A percentile compares a stretch with the other conserved stretches of the same genome.
Conservation (phyloP, 345 rosid genomes). For the Camelina sativa region DNA sequence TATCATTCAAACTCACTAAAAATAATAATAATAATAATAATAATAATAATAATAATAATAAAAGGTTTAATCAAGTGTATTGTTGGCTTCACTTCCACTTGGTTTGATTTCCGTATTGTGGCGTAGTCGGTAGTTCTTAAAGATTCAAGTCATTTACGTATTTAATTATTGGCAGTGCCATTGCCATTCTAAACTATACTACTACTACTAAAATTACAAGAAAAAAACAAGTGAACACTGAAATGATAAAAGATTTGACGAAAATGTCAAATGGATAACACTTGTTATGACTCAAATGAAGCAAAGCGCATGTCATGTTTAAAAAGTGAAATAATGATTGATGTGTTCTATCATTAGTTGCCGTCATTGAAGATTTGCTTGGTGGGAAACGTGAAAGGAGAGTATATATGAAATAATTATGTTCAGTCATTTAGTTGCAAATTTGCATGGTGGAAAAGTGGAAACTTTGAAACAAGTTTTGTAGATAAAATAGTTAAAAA, state of each 20-base stretch:
- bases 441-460: constrained; percentile 36
- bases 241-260: constrained; percentile 19
- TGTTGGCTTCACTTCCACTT: not conserved
- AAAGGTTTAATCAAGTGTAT: not conserved
- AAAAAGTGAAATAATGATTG: constrained; percentile 38
- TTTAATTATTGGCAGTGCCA: too few relatives aligned
- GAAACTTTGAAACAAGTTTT: not conserved
- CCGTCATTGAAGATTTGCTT: constrained; percentile 30
- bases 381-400: constrained; percentile 36
- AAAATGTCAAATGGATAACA: constrained; percentile 17
- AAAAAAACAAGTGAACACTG: not conserved
- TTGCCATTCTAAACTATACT: not conserved
- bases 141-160: too few relatives aligned
- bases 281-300: constrained; percentile 32
- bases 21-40: too few relatives aligned
- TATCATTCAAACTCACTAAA: too few relatives aligned
- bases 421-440: not conserved
- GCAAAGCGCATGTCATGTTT: constrained; percentile 33
- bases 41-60: too few relatives aligned
- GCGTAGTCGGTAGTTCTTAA: too few relatives aligned
- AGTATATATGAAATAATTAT: constrained; percentile 22
- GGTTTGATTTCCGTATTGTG: too few relatives aligned
- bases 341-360: constrained; percentile 34
- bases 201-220: too few relatives aligned
- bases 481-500: not conserved